Evolutionary conservation across 2,329 filamentous ascomycete genomes (phyloP), one percentile per base, ranked within the genome.

Genomic region (Pleoardoris graminearum): DNA sequence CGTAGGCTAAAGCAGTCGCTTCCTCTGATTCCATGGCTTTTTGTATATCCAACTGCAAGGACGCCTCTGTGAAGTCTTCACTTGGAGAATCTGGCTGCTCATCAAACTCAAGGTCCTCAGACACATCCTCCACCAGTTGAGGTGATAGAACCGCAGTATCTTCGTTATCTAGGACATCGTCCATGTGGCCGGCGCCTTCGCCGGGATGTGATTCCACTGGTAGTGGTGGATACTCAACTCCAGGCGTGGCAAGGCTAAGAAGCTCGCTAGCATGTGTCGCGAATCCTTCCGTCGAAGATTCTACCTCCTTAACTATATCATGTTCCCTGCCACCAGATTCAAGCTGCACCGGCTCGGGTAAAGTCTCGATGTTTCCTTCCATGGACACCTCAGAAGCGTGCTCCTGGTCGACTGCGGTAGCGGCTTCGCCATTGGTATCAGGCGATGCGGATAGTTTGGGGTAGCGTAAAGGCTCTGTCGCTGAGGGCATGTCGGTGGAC

Each of bases 61-160:
- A 67, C 14, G 65, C 68, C 51, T 72, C 69, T 1, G 67, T 70
- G 4, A 66, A 60, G 1, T 70, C 60, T 22, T 66, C 63, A 2
- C 65, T 58, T 6, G 49, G 39, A 3, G 39, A 45, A 7, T 39
- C 51, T 8, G 53, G 54, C 21, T 42, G 8, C 21, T 35, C 17
- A 14, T 38, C 36, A 10, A 21, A 32, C 3, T 53, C 39, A 2
- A 30, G 8, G 17, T 29, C 16, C 17, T 7, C 44, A 5, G 16
- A 45, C 21, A 22, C 29, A 19, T 33, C 47, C 19, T 44, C n/a
- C 14, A 22, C 27, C 14, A 10, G 14, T 25, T 23, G 50, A 25
- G 30, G 37, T 21, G 39, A 37, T 7, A 17, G 14, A 39, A 16
- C 7, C 19, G 21, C 39, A 17, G 43, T 21, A 5, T 33, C n/a